Evolutionary conservation across 2,329 filamentous ascomycete species (phyloP).

Genomic region (Chrysoporthe puriensis): DNA sequence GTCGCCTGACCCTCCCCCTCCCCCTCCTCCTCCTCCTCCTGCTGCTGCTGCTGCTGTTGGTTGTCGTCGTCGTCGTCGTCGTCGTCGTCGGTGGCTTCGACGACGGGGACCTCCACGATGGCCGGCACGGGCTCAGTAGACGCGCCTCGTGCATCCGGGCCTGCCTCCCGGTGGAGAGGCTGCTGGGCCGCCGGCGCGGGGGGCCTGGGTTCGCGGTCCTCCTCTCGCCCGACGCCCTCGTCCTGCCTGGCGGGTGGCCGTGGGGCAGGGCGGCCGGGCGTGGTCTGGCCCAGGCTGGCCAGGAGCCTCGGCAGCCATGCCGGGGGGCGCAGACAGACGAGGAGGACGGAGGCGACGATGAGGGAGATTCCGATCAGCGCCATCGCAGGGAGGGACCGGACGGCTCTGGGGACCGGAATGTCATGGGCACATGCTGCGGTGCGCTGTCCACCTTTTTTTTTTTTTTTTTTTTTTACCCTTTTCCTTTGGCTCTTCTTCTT

Average conservation of each 20-base stretch:
- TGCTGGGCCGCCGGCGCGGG: not conserved
- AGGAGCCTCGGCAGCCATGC: constrained; percentile 51
- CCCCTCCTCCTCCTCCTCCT: constrained; percentile 26
- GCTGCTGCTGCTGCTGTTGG: no score
- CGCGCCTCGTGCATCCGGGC: not conserved
- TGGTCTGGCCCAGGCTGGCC: constrained; percentile 31
- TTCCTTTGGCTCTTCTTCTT: no score
- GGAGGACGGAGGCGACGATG: constrained; percentile 63
- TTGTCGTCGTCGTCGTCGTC: no score
- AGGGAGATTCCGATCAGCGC: constrained; percentile 64
- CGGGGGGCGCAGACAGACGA: constrained; percentile 58
- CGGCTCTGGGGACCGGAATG: not conserved
- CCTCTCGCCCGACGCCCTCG: not conserved
- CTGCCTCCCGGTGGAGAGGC: not conserved
- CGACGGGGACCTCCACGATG: not conserved
- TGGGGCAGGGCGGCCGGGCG: constrained; percentile 9
- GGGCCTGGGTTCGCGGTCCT: not conserved
- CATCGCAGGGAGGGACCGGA: constrained; percentile 45
- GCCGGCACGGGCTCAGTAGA: not conserved
- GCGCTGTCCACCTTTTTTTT: no score
- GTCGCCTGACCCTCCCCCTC: constrained; percentile 50
- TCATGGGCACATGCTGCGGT: constrained; percentile 4
- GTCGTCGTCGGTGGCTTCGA: not conserved
- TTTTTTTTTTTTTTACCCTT: no score
- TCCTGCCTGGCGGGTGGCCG: constrained; percentile 27